Evolutionary conservation across 2,329 filamentous ascomycete genomes (phyloP), one percentile per base, ranked within the genome.

Genomic region (Neopestalotiopsis clavispora): DNA sequence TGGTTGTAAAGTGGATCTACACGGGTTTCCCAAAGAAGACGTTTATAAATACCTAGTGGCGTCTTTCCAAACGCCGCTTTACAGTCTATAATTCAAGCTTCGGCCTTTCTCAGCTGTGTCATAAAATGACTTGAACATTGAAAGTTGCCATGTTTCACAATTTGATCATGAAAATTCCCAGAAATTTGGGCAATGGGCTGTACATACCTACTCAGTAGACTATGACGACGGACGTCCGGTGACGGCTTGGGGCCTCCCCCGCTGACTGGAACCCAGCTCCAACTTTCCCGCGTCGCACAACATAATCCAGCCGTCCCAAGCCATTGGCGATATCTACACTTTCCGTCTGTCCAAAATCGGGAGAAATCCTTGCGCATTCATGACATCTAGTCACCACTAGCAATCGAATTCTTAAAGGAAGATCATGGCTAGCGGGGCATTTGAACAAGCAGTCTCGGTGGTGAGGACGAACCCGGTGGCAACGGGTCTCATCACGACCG

Each of bases 401-500:
- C 23, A 13, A 59, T 12, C 23, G 49, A 56, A 17, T 3, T 30
- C 57, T 30, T 10, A 4, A 38, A 7, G 23, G 3, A 28, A 38
- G n/a, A 7, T 17, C 59, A 64, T 64, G 38, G 61, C 61, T 4
- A 20, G 28, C 12, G 38, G 40, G 12, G 42, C n/a, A 13, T 49
- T 64, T n/a, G 38, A 49, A 30, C n/a, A 28, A n/a, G 64, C 49
- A 30, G 40, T 58, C 14, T 66, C 64, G 23, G 32, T 34, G 1
- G 42, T 58, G 28, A 66, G 64, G 42, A 32, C 64, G 28, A 66
- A 66, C 20, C 64, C 64, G 14, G 13, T 57, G 13, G 7, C 34
- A 28, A 66, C 64, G n/a, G 64, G 64, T 23, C 30, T 66, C 64
- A 30, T 66, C 32, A 58, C 64, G 4, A 66, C 64, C 4, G 64